Conservation (phyloP, 305 asterid genomes). For the Solanum hybrid region DNA sequence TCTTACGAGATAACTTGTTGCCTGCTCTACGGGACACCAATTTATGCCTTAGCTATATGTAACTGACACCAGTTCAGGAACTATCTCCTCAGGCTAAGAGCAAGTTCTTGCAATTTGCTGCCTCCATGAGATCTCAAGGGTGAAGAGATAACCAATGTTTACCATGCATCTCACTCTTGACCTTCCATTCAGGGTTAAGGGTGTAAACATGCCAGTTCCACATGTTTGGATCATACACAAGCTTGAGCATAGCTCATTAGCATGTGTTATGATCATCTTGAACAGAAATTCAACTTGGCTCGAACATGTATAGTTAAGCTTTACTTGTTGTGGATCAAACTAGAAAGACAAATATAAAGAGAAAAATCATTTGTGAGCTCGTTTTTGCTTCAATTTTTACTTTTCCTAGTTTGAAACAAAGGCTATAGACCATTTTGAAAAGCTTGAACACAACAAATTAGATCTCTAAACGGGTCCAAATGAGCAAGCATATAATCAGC, state of each 20-base stretch:
- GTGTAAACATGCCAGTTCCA: not conserved
- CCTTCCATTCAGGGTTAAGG: not conserved
- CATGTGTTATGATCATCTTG: not conserved
- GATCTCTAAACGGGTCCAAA: not conserved
- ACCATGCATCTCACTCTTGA: not conserved
- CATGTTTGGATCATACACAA: not conserved
- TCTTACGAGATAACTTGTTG: not conserved
- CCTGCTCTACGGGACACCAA: not conserved
- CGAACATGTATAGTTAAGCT: not conserved
- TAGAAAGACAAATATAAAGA: not conserved
- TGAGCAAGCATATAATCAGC: not conserved
- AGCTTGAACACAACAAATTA: not conserved
- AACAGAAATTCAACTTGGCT: not conserved
- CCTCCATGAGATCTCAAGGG: not conserved
- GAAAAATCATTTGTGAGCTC: not conserved
- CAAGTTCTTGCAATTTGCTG: not conserved
- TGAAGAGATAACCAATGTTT: not conserved
- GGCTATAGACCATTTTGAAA: not conserved
- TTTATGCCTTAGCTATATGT: not conserved
- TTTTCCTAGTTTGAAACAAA: not conserved
- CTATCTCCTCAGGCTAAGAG: not conserved
- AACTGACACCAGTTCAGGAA: not conserved
- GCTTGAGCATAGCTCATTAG: not conserved
- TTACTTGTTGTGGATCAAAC: not conserved
- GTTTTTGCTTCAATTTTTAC: not conserved